Evolutionary conservation across 805 yeast genomes (phyloP).

Genomic region (Hermanozyma aechmeae): DNA sequence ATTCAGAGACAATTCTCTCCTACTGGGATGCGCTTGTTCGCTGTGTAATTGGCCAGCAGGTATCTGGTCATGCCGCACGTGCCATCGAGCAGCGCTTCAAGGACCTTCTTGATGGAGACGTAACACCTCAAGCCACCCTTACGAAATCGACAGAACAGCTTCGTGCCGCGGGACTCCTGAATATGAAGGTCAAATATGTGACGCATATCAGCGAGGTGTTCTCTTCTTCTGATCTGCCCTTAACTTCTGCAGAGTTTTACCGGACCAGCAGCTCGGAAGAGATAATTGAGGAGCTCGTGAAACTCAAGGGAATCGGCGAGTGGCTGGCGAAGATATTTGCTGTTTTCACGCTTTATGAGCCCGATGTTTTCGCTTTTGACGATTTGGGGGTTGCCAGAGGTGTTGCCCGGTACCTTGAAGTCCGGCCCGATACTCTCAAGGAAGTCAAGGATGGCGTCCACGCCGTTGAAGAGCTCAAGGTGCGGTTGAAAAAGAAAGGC

Average conservation of each 20-base stretch:
- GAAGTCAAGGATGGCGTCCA: constrained; percentile 29
- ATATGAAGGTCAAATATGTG: constrained; percentile 56
- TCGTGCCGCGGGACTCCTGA: constrained; percentile 59
- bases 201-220: constrained; percentile 47
- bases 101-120: constrained; percentile 26
- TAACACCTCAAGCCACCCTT: constrained; percentile 43
- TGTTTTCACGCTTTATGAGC: constrained; percentile 54
- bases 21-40: constrained; percentile 30
- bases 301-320: constrained; percentile 63
- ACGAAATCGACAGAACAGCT: constrained; percentile 36
- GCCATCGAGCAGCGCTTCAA: constrained; percentile 46
- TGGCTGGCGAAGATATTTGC: constrained; percentile 92
- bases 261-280: constrained; percentile 29
- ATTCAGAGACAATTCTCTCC: constrained; percentile 11
- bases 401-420: constrained; percentile 49
- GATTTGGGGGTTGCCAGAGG: constrained; percentile 88
- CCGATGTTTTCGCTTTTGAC: constrained; percentile 65
- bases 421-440: constrained; percentile 39
- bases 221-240: constrained; percentile 23
- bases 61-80: constrained; percentile 72
- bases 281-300: constrained; percentile 38
- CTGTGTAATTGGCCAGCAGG: constrained; percentile 60
- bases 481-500: constrained; percentile 22
- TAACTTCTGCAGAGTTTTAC: constrained; percentile 29
- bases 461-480: constrained; percentile 24